These are phyloP conservation scores for Penicillium simplicissimum DNA, from an alignment of 495 filamentous ascomycete genomes.

Conservation along the genomic window DNA sequence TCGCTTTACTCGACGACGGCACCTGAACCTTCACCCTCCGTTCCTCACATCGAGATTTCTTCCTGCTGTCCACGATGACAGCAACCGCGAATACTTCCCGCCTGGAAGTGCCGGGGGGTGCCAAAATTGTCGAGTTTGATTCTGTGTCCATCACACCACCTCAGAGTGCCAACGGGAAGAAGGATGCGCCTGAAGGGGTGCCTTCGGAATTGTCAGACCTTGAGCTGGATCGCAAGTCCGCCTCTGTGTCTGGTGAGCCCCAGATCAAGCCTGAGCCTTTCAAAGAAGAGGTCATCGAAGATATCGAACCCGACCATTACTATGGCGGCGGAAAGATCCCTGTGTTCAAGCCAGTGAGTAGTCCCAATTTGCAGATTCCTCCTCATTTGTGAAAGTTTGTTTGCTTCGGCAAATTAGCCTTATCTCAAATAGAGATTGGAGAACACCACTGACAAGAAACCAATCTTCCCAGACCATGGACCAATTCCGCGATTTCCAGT, in stretches of 20 bases:
- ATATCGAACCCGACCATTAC: constrained; percentile 83
- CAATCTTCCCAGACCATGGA: constrained; percentile 65
- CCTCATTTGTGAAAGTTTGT: neutral
- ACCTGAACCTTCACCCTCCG: constrained; percentile 17
- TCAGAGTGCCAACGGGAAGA: constrained; percentile 48
- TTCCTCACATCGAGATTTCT: constrained; percentile 13
- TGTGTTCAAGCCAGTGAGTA: constrained; percentile 84
- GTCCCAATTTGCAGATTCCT: neutral
- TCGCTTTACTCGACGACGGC: constrained; percentile 49
- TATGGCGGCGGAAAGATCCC: constrained; percentile 84
- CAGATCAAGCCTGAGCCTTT: constrained; percentile 36
- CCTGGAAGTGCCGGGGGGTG: constrained; percentile 29
- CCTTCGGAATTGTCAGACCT: constrained; percentile 50
- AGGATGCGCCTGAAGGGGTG: constrained; percentile 43
- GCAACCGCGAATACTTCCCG: constrained; percentile 35
- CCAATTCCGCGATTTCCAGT: constrained; percentile 89
- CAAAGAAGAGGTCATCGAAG: constrained; percentile 49
- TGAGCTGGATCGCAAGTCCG: constrained; percentile 41
- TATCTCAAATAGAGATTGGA: neutral
- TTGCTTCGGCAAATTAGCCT: neutral
- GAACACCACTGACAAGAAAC: neutral
- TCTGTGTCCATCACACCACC: constrained; percentile 48
- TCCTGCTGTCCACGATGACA: constrained; percentile 33
- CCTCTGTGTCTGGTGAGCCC: constrained; percentile 24
- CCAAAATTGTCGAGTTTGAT: constrained; percentile 32